A percentile compares a stretch with the other conserved stretches of the same genome.
phyloP scores from a whole-genome alignment of 805 yeast species.

The Sporopachydermia lactativora region DNA sequence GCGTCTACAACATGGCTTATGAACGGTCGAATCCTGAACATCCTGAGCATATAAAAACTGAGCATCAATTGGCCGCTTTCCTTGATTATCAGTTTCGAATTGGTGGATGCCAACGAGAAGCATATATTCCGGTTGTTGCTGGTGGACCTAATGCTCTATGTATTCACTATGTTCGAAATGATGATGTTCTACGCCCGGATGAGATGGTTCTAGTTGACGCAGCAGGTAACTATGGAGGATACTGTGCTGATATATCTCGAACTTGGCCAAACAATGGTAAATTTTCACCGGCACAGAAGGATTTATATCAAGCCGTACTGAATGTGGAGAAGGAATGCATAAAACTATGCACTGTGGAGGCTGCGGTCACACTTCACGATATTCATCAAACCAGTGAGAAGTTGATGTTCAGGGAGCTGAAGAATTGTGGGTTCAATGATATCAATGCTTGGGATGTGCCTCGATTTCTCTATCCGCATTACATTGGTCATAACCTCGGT shows the following conservation, averaged over 20 bases:
- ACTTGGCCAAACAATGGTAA: slow-evolving; percentile 84
- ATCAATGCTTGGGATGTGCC: slow-evolving; percentile 39
- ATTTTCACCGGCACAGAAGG: slow-evolving; percentile 69
- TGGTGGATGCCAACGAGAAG: slow-evolving; percentile 83
- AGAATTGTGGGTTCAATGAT: slow-evolving; percentile 53
- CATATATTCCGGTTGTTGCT: slow-evolving; percentile 94
- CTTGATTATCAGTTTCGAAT: slow-evolving; percentile 70
- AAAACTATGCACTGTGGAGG: slow-evolving; percentile 41
- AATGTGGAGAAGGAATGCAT: slow-evolving; percentile 74
- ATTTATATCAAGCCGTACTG: slow-evolving; percentile 77
- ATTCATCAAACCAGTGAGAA: slow-evolving; percentile 59
- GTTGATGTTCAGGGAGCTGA: slow-evolving; percentile 46
- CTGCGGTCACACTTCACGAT: slow-evolving; percentile 48
- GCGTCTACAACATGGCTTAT: slow-evolving; percentile 75
- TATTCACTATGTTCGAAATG: slow-evolving; percentile 89
- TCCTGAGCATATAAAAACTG: slow-evolving; percentile 42
- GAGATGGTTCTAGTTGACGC: slow-evolving; percentile 92
- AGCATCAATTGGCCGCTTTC: slow-evolving; percentile 65
- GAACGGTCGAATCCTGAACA: slow-evolving; percentile 19
- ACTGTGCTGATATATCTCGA: slow-evolving; percentile 89
- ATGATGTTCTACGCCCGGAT: slow-evolving; percentile 59
- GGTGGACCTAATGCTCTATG: slow-evolving; percentile 82
- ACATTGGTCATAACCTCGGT: slow-evolving; percentile 91
- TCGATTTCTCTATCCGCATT: slow-evolving; percentile 70
- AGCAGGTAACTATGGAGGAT: slow-evolving; percentile 87